Evolutionary conservation across 805 yeast genomes (phyloP).

Genomic region (Candida montana): DNA sequence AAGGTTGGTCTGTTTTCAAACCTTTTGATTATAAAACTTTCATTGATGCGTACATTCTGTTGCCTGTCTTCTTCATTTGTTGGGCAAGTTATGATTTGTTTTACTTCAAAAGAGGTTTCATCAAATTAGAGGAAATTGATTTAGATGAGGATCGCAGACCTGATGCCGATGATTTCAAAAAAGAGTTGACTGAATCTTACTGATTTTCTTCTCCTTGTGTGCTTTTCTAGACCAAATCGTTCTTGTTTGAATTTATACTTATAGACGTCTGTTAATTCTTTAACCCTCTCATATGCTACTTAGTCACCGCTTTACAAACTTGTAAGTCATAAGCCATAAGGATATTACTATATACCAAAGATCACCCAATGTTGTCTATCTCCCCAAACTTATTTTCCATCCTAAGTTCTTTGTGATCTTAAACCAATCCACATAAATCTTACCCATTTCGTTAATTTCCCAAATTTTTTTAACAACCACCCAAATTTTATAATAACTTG

Average conservation of each 20-base stretch:
- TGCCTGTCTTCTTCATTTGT: slow-evolving; percentile 50
- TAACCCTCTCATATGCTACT: too few species aligned
- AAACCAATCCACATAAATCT: slow-evolving; percentile 37
- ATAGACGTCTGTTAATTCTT: too few species aligned
- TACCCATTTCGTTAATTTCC: slow-evolving; percentile 30
- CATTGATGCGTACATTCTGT: slow-evolving; percentile 56
- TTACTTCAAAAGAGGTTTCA: slow-evolving; percentile 35
- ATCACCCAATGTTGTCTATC: slow-evolving; percentile 4
- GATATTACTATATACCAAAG: too few species aligned
- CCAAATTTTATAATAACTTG: slow-evolving; percentile 31
- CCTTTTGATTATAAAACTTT: slow-evolving; percentile 45
- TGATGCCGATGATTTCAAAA: slow-evolving; percentile 23
- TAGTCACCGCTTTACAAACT: too few species aligned
- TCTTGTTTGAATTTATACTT: too few species aligned
- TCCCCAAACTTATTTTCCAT: slow-evolving; percentile 30
- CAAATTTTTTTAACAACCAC: slow-evolving; percentile 34
- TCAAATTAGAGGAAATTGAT: slow-evolving; percentile 40
- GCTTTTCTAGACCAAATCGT: too few species aligned
- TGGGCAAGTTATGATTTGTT: slow-evolving; percentile 36
- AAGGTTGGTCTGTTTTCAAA: slow-evolving; percentile 45
- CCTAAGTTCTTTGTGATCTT: slow-evolving; percentile 35
- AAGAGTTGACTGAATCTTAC: too few species aligned
- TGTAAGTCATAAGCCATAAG: too few species aligned
- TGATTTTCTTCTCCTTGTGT: too few species aligned
- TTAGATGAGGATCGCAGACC: slow-evolving; percentile 44